A percentile compares a stretch with the other conserved stretches of the same genome.
Conservation (phyloP, 768 basidiomycete genomes). For the Chalciporus sphaerocephalus region DNA sequence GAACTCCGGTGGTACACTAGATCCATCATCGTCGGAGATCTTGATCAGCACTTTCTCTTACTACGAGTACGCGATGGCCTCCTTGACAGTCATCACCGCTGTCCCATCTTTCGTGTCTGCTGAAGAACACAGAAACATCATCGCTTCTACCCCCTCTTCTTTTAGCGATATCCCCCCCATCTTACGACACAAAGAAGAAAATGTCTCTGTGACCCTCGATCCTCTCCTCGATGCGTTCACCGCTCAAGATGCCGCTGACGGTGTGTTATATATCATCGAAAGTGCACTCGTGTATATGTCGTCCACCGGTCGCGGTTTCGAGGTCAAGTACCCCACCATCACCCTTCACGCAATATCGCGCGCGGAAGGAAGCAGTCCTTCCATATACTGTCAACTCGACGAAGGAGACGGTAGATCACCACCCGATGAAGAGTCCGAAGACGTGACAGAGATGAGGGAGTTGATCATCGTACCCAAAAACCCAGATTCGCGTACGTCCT, state of each 20-base stretch:
- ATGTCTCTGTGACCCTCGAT: constrained; percentile 65
- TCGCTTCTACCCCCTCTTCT: constrained; percentile 77
- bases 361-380: constrained; percentile 49
- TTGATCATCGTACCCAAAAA: constrained; percentile 69
- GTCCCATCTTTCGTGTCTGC: constrained; percentile 46
- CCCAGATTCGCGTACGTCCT: constrained; percentile 52
- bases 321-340: constrained; percentile 83
- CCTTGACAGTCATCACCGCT: constrained; percentile 34
- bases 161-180: constrained; percentile 85
- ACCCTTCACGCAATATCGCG: constrained; percentile 92
- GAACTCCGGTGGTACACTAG: too few species aligned
- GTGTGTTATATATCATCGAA: constrained; percentile 81
- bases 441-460: constrained; percentile 66
- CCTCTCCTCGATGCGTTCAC: constrained; percentile 63
- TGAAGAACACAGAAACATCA: constrained; percentile 64
- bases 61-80: constrained; percentile 9
- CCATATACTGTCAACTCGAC: constrained; percentile 93
- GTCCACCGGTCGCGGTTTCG: constrained; percentile 65
- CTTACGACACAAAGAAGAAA: constrained; percentile 67
- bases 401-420: constrained; percentile 42
- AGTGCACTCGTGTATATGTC: constrained; percentile 81
- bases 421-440: constrained; percentile 33
- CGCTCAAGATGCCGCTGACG: constrained; percentile 46
- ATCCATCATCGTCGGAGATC: too few species aligned
- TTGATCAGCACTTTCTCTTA: neutral